Evolutionary conservation across 768 basidiomycete genomes (phyloP).

Genomic region (Suillus clintonianus): DNA sequence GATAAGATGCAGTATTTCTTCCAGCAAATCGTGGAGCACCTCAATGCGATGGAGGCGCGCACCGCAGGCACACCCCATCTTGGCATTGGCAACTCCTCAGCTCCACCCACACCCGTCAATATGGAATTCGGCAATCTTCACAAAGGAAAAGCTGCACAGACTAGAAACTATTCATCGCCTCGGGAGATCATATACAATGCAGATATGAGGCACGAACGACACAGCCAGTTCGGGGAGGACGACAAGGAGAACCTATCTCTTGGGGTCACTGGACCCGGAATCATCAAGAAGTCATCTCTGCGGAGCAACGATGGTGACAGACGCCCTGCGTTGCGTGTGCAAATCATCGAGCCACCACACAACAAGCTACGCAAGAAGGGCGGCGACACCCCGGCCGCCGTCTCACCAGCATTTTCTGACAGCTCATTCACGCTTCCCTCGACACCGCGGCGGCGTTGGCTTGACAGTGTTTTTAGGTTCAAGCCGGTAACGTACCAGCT

Average conservation of each 20-base stretch:
- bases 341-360: constrained; percentile 53
- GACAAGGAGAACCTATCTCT: constrained; percentile 61
- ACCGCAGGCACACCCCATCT: constrained; percentile 30
- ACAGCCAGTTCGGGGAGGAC: constrained; percentile 20
- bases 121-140: constrained; percentile 21
- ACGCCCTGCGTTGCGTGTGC: constrained; percentile 37
- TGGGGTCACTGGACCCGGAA: constrained; percentile 6
- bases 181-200: constrained; percentile 11
- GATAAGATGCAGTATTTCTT: constrained; percentile 83
- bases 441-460: constrained; percentile 68
- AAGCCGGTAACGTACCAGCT: constrained; percentile 64
- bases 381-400: constrained; percentile 13
- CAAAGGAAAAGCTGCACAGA: constrained; percentile 8
- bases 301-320: constrained; percentile 30
- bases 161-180: constrained; percentile 42
- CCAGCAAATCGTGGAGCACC: constrained; percentile 79
- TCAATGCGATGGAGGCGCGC: constrained; percentile 69
- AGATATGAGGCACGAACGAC: constrained; percentile 1
- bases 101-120: constrained; percentile 14
- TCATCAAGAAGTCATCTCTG: constrained; percentile 48
- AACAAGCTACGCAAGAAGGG: constrained; percentile 38
- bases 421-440: constrained; percentile 46
- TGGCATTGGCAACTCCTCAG: constrained; percentile 1
- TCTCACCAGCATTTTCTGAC: constrained; percentile 48
- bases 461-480: constrained; percentile 86